phyloP scores from a whole-genome alignment of 768 basidiomycete species.

The Pleurotus giganteus region DNA sequence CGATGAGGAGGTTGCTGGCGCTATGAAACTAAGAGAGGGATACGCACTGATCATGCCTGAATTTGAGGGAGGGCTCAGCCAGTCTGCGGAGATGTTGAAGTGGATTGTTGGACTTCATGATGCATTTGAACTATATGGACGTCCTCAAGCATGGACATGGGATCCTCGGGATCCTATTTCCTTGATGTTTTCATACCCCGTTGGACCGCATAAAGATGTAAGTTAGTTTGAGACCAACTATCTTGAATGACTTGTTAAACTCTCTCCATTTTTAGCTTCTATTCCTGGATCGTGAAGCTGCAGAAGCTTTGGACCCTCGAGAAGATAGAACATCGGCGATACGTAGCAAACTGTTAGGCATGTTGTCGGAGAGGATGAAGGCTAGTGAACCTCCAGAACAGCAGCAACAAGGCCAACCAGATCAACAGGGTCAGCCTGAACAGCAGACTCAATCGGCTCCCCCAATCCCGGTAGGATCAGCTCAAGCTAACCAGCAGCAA shows the following conservation, averaged over 20 bases:
- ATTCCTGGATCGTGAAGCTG: slow-evolving; percentile 84
- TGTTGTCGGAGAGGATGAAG: slow-evolving; percentile 66
- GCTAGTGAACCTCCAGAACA: slow-evolving; percentile 22
- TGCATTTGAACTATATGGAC: slow-evolving; percentile 84
- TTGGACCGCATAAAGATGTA: slow-evolving; percentile 81
- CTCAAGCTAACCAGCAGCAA: slow-evolving; percentile 15
- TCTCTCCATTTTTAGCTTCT: slow-evolving; percentile 52
- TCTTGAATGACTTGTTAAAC: slow-evolving; percentile 10
- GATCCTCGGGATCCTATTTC: slow-evolving; percentile 79
- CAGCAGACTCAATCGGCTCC: slow-evolving; percentile 27
- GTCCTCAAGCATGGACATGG: slow-evolving; percentile 85
- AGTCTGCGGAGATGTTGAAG: slow-evolving; percentile 81
- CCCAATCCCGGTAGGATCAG: slow-evolving; percentile 15
- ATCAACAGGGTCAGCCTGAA: slow-evolving; percentile 21
- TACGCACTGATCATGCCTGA: slow-evolving; percentile 95
- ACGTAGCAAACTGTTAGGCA: slow-evolving; percentile 57
- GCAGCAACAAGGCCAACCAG: slow-evolving; percentile 22
- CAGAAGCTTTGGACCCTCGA: slow-evolving; percentile 72
- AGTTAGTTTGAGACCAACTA: slow-evolving; percentile 24
- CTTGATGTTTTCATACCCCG: slow-evolving; percentile 94
- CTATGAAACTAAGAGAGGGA: slow-evolving; percentile 70
- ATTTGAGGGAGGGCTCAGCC: slow-evolving; percentile 56
- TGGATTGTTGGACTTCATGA: slow-evolving; percentile 89
- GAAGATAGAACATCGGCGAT: slow-evolving; percentile 75
- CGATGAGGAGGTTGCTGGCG: slow-evolving; percentile 66